These are phyloP conservation scores for Talaromyces wortmannii DNA, from an alignment of 495 filamentous ascomycete genomes.

Conservation along the genomic window DNA sequence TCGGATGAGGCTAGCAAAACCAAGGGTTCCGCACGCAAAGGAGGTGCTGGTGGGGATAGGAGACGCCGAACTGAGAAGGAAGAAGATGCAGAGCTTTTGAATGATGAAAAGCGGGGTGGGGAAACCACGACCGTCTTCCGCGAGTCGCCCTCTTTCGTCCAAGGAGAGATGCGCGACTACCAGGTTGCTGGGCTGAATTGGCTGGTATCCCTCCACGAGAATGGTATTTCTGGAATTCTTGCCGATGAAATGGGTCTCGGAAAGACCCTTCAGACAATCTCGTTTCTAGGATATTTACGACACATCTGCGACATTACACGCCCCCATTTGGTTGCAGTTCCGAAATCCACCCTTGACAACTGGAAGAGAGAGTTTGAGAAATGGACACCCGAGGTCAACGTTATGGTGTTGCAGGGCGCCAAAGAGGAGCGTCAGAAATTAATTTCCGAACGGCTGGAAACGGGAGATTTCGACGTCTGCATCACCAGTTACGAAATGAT, in stretches of 20 bases:
- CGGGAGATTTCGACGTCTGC: slow-evolving; percentile 90
- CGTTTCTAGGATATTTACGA: slow-evolving; percentile 91
- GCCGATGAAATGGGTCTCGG: slow-evolving; percentile 97
- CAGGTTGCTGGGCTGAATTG: slow-evolving; percentile 93
- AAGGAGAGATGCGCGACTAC: slow-evolving; percentile 91
- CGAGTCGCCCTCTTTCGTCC: slow-evolving; percentile 82
- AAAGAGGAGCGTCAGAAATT: slow-evolving; percentile 88
- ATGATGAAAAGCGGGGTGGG: slow-evolving; percentile 82
- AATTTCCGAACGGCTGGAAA: slow-evolving; percentile 83
- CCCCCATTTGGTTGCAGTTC: slow-evolving; percentile 90
- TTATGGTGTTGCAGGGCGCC: slow-evolving; percentile 88
- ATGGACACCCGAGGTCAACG: slow-evolving; percentile 95
- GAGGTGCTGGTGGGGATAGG: slow-evolving; percentile 75
- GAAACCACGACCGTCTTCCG: slow-evolving; percentile 84
- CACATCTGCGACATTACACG: slow-evolving; percentile 82
- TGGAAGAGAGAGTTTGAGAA: slow-evolving; percentile 91
- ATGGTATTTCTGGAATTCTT: slow-evolving; percentile 95
- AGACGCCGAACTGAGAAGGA: slow-evolving; percentile 91
- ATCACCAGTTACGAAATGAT: slow-evolving; percentile 98
- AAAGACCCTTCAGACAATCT: slow-evolving; percentile 85
- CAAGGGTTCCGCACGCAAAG: slow-evolving; percentile 67
- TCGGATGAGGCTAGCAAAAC: slow-evolving; percentile 60
- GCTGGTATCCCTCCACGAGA: slow-evolving; percentile 97
- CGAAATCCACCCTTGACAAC: slow-evolving; percentile 97
- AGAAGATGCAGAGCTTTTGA: slow-evolving; percentile 91